Base-by-base conservation (phyloP, 208 protist genomes). In the Leishmania tropica region DNA sequence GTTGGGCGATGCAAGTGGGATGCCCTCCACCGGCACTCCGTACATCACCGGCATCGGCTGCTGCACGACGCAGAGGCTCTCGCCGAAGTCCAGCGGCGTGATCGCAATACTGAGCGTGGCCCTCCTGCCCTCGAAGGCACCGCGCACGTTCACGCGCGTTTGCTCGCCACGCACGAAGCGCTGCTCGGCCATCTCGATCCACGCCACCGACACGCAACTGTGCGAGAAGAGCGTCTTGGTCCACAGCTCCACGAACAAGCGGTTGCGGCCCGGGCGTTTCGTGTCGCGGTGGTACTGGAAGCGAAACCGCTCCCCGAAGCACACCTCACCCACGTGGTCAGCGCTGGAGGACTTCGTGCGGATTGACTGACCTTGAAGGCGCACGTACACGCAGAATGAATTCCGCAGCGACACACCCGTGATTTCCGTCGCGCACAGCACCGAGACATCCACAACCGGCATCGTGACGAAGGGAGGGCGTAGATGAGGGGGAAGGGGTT, bases 181-280 rank as follows among this genome's bases (percentile, higher is more conserved):
- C 58, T 85, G 67, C 80, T 87, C 68, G n/a, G 77, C 74, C 79
- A 93, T 80, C 74, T 89, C 76, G 24, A 90, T 67, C 88, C 85
- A 91, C 28, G 84, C 87, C 0, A 93, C 84, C 7, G 87, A 85
- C 76, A 93, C 85, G 45, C 90, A 93, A 24, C 56, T 81, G 73
- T 89, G 79, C 35, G 82, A 90, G 79, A 93, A 87, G 71, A 89
- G 71, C 3, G 83, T 85, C 81, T 91, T 86, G 60, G 48, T 62
- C 88, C 90, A 93, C 72, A 93, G 76, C 83, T 93, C 90, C n/a
- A 89, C 88, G 75, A 86, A 88, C 72, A 93, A 65, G 54, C 83
- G 83, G 75, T 91, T 93, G 80, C 81, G 75, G 2, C 68, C 35
- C 10, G 68, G 37, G 47, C 76, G 65, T 51, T 0, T 19, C 2